A percentile compares a stretch with the other conserved stretches of the same genome.
These are phyloP conservation scores for Durio zibethinus DNA, from an alignment of 345 rosid species.

Conservation along the genomic window DNA sequence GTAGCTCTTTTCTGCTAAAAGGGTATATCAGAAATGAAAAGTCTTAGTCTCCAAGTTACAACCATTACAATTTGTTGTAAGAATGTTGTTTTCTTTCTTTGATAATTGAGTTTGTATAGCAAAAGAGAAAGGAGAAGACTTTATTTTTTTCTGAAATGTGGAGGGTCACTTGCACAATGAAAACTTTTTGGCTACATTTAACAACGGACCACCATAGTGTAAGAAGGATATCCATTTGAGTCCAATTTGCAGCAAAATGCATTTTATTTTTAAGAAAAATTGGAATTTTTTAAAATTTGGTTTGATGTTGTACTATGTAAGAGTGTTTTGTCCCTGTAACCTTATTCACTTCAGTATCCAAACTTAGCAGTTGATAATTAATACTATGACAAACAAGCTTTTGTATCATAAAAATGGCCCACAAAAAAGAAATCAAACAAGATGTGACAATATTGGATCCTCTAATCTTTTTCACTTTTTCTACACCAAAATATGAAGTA, in stretches of 20 bases:
- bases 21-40: background rate
- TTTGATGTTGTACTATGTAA: background rate
- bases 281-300: background rate
- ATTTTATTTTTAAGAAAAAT: background rate
- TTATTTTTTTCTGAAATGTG: background rate
- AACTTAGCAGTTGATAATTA: background rate
- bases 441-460: constrained; percentile 15
- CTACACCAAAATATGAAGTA: background rate
- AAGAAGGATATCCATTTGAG: background rate
- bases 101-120: background rate
- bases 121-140: background rate
- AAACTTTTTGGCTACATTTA: constrained; percentile 8
- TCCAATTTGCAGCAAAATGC: background rate
- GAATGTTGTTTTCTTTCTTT: background rate
- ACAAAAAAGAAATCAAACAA: constrained; percentile 6
- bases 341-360: background rate
- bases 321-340: constrained; percentile 1
- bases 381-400: background rate
- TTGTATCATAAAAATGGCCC: constrained; percentile 17
- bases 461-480: constrained; percentile 20
- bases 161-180: background rate
- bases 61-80: background rate
- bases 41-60: background rate
- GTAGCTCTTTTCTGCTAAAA: constrained; percentile 3
- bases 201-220: constrained; percentile 1